A percentile compares a stretch with the other conserved stretches of the same genome.
phyloP scores from a whole-genome alignment of 495 filamentous ascomycete species.

The Neurospora africana region DNA sequence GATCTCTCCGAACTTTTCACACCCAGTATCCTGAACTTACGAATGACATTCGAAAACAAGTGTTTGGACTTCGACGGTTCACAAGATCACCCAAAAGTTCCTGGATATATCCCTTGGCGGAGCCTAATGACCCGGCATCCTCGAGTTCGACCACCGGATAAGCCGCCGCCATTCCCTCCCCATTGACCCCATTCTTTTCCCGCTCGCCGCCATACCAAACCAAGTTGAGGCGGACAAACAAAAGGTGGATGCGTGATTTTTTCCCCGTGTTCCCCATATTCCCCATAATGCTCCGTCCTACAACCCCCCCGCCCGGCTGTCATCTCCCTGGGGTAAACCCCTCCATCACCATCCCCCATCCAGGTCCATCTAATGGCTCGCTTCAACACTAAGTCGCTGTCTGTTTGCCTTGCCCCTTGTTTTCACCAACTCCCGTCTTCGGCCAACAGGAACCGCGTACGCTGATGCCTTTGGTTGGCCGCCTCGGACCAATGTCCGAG shows the following conservation, averaged over 20 bases:
- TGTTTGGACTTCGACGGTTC: neutral
- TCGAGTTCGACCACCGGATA: neutral
- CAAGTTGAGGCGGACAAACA: conserved; percentile 3
- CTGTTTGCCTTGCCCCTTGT: neutral
- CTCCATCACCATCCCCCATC: neutral
- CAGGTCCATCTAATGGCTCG: neutral
- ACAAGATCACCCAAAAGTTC: neutral
- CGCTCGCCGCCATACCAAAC: conserved; percentile 5
- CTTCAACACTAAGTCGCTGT: neutral
- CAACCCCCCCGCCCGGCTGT: conserved; percentile 1
- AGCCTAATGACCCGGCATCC: neutral
- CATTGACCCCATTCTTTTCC: conserved; percentile 1
- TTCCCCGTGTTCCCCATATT: conserved; percentile 17
- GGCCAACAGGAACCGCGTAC: neutral
- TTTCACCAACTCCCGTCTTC: neutral
- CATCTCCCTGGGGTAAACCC: conserved; percentile 3
- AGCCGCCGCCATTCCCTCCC: neutral
- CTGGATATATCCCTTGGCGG: neutral
- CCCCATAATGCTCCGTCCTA: conserved; percentile 29
- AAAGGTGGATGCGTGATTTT: conserved; percentile 26
- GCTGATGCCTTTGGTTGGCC: neutral
- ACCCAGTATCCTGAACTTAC: neutral
- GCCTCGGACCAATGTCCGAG: conserved; percentile 28
- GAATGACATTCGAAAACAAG: neutral
- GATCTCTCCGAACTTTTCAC: neutral